Percentiles rank a stretch among this genome's conserved stretches.
phyloP scores from a whole-genome alignment of 805 yeast species.

The Lachancea sp. region DNA sequence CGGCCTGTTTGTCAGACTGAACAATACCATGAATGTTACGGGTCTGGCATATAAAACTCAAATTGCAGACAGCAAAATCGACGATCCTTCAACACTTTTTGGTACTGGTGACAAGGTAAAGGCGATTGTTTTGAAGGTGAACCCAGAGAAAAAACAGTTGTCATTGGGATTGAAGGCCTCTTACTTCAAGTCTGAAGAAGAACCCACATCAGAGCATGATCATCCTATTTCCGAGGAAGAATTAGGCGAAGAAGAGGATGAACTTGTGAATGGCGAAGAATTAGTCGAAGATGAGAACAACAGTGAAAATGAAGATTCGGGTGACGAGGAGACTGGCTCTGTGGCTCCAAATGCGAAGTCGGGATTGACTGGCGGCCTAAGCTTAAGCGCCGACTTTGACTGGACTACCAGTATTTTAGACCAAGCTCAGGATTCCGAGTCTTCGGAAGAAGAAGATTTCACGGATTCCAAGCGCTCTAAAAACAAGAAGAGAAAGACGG shows the following conservation, averaged over 20 bases:
- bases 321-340: constrained; percentile 25
- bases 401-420: constrained; percentile 92
- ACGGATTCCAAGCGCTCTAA: constrained; percentile 39
- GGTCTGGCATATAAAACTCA: constrained; percentile 87
- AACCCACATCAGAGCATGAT: constrained; percentile 7
- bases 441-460: constrained; percentile 51
- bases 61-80: constrained; percentile 61
- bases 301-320: constrained; percentile 31
- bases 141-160: constrained; percentile 60
- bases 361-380: constrained; percentile 46
- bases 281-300: constrained; percentile 12
- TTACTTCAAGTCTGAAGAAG: constrained; percentile 44
- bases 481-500: constrained; percentile 40
- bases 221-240: constrained; percentile 4
- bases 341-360: constrained; percentile 6
- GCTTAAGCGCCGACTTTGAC: constrained; percentile 77
- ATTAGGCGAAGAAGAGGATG: constrained; percentile 5
- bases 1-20: constrained; percentile 84
- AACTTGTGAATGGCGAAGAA: constrained; percentile 24
- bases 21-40: constrained; percentile 63
- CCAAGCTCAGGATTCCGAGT: constrained; percentile 59
- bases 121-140: constrained; percentile 65
- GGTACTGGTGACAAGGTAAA: constrained; percentile 88
- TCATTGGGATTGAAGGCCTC: constrained; percentile 95
- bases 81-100: constrained; percentile 59